Percentiles rank a stretch among this genome's conserved stretches.
Evolutionary conservation across 208 protist species (phyloP).

Genomic region (Crithidia thermophila): DNA sequence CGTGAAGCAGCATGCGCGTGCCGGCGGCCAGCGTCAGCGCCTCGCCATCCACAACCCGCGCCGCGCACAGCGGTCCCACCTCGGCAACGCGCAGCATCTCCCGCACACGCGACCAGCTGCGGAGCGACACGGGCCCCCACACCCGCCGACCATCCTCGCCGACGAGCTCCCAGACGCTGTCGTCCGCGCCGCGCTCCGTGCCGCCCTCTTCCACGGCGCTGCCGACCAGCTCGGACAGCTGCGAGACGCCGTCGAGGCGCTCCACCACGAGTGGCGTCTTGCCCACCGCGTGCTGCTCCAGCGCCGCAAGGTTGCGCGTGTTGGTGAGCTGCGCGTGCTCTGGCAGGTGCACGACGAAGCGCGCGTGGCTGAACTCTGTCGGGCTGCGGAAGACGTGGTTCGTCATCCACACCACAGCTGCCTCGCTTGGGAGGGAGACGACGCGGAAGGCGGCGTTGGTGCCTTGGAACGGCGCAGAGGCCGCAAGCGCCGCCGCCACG

Average conservation of each 20-base stretch:
- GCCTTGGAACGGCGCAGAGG: conserved; percentile 11
- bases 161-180: conserved; percentile 17
- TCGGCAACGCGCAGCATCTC: conserved; percentile 24
- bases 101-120: conserved; percentile 18
- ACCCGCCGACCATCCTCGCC: conserved; percentile 16
- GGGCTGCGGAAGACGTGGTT: conserved; percentile 24
- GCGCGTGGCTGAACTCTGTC: conserved; percentile 10
- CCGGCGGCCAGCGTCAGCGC: conserved; percentile 11
- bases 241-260: conserved; percentile 22
- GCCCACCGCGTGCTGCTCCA: conserved; percentile 46
- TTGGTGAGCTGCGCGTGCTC: conserved; percentile 33
- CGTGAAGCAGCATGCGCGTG: conserved; percentile 16
- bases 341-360: conserved; percentile 39
- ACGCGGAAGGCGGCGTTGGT: conserved; percentile 30
- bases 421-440: conserved; percentile 44
- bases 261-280: conserved; percentile 19
- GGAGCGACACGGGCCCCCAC: conserved; percentile 13
- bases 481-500: conserved; percentile 13
- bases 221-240: conserved; percentile 16
- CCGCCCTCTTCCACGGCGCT: conserved; percentile 22
- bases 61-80: conserved; percentile 6
- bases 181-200: background rate
- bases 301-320: conserved; percentile 37
- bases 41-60: conserved; percentile 11
- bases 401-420: conserved; percentile 52